Conservation (phyloP, 306 rosid genomes). For the Malus fusca region DNA sequence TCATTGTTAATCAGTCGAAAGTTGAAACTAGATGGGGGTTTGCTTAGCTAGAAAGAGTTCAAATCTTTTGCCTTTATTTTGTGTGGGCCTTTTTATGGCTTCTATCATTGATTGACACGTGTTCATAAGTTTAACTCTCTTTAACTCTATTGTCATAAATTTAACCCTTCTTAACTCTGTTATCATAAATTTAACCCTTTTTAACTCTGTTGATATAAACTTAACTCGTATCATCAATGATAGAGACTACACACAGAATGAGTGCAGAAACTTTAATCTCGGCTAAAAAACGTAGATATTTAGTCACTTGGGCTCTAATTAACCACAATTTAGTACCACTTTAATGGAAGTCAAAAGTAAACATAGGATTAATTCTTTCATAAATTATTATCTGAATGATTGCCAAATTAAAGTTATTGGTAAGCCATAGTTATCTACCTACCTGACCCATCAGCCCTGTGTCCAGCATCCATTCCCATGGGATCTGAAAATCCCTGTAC, state of each 20-base stretch:
- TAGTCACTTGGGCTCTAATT: neutral
- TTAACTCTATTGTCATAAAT: no score
- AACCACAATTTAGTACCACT: neutral
- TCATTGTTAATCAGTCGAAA: neutral
- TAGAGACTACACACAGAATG: no score
- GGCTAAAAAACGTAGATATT: neutral
- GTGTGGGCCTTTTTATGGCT: no score
- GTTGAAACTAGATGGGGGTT: neutral
- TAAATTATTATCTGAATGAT: neutral
- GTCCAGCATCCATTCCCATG: slow-evolving; percentile 86
- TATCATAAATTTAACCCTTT: no score
- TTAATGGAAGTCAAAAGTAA: neutral
- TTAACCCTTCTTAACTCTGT: no score
- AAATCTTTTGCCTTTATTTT: no score
- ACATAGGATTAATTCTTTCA: neutral
- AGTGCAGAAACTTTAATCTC: no score
- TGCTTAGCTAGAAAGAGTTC: neutral
- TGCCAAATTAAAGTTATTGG: neutral
- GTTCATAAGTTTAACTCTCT: no score
- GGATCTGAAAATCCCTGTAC: slow-evolving; percentile 67
- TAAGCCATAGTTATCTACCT: slow-evolving; percentile 1
- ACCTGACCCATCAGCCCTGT: slow-evolving; percentile 77
- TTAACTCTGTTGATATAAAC: no score
- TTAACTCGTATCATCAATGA: no score
- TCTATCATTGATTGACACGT: no score